Base-by-base conservation (phyloP, 2,329 filamentous ascomycete genomes). In the Fusarium sp. region DNA sequence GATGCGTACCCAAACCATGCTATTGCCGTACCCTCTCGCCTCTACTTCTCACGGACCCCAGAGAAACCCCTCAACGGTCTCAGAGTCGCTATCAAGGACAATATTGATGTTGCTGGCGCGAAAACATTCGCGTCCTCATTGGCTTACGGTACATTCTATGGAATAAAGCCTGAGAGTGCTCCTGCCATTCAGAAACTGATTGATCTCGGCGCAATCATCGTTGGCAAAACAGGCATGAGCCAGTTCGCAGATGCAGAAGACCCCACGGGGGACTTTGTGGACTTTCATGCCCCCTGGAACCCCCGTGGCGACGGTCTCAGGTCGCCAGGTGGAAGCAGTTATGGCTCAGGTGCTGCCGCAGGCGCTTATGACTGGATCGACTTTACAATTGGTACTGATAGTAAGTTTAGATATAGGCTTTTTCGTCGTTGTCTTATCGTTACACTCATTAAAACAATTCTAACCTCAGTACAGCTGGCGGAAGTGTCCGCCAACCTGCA, bases 351-450 rank as follows among this genome's bases (percentile, higher is more conserved):
- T 9, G 47, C 30, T 7, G 55, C 46, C 4, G 11, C 53, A 1
- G 55, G 46, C 5, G 51, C 55, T 21, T 57, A 57, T 7, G 25
- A 57, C 25, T 57, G 55, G 55, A 2, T 57, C 3, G 55, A 57
- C 8, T 25, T 53, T 2, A 34, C 55, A 9, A 5, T 57, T 14
- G 55, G 55, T 14, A 40, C 55, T 1, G 55, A 57, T 14, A 57
- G 23, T 23, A 23, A 23, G 23, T 23, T 23, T 23, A 6, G 7
- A 23, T 23, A 23, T 23, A 23, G 23, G 23, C 23, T 7, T 23
- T 23, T 23, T 23, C 2, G 23, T 23, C 23, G 23, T 23, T 23
- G 23, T 23, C 23, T 23, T 23, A 2, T 23, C 23, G 23, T 23
- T 23, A 23, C 23, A 5, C 23, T 23, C 23, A 23, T 23, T 23